Conservation (phyloP, 345 rosid species). For the Microthlaspi erraticum region DNA sequence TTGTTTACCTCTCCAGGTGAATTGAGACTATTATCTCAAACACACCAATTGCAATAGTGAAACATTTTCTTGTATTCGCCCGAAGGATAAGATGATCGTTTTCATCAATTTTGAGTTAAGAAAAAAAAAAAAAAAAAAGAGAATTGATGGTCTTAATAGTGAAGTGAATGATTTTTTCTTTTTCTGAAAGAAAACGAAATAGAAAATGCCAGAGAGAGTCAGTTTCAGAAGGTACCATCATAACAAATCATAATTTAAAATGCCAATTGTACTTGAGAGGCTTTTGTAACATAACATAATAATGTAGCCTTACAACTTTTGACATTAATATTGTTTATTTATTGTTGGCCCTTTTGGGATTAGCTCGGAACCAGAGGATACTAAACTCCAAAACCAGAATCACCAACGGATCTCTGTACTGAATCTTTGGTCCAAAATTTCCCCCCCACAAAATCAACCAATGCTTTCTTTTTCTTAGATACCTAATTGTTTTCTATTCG, state of each 20-base stretch:
- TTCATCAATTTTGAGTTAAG: background rate
- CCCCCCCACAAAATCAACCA: constrained; percentile 33
- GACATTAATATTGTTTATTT: constrained; percentile 42
- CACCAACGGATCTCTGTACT: constrained; percentile 45
- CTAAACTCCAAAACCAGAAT: constrained; percentile 45
- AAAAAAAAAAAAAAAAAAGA: background rate
- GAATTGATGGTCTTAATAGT: background rate
- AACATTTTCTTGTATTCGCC: background rate
- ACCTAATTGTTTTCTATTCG: constrained; percentile 21
- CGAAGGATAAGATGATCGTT: background rate
- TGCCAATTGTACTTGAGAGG: constrained; percentile 40
- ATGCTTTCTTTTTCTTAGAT: background rate
- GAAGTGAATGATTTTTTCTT: constrained; percentile 23
- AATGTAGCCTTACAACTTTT: constrained; percentile 39
- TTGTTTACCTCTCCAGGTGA: constrained; percentile 30
- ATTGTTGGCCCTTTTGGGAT: constrained; percentile 38
- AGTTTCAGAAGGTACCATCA: constrained; percentile 42
- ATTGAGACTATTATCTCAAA: constrained; percentile 13
- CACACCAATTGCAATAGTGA: constrained; percentile 12
- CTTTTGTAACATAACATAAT: constrained; percentile 33
- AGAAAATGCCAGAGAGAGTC: constrained; percentile 40
- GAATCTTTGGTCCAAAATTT: constrained; percentile 42
- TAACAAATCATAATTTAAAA: constrained; percentile 31
- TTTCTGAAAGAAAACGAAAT: constrained; percentile 27
- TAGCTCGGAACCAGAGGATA: constrained; percentile 41